Evolutionary conservation across 2,329 filamentous ascomycete genomes (phyloP).

Genomic region (Fusarium sp.): DNA sequence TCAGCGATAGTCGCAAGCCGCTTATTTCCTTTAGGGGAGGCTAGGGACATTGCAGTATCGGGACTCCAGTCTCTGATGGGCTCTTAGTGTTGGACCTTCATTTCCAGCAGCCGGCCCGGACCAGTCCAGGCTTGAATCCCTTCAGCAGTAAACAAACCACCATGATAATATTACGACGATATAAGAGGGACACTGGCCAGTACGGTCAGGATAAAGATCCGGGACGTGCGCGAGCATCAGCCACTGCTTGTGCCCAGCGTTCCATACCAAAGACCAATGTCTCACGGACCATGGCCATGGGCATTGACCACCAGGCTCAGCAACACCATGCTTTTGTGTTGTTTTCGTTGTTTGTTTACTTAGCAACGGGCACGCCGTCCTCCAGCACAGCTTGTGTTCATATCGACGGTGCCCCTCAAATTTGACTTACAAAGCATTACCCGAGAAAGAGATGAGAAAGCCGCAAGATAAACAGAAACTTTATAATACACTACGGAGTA

Average conservation of each 20-base stretch:
- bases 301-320: slow-evolving; percentile 18
- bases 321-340: slow-evolving; percentile 9
- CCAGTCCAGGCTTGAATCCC: slow-evolving; percentile 26
- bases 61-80: slow-evolving; percentile 26
- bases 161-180: slow-evolving; percentile 6
- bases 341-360: slow-evolving; percentile 41
- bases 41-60: slow-evolving; percentile 22
- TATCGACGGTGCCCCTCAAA: not conserved
- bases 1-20: slow-evolving; percentile 30
- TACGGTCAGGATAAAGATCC: slow-evolving; percentile 22
- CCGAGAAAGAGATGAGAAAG: not conserved
- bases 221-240: slow-evolving; percentile 27
- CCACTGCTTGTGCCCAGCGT: slow-evolving; percentile 27
- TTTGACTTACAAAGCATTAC: not conserved
- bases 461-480: not conserved
- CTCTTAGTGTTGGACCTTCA: slow-evolving; percentile 32
- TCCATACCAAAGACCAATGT: slow-evolving; percentile 29
- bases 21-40: slow-evolving; percentile 28
- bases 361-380: slow-evolving; percentile 11
- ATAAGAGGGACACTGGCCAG: slow-evolving; percentile 10
- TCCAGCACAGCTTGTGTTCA: slow-evolving; percentile 11
- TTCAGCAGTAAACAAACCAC: slow-evolving; percentile 20
- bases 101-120: slow-evolving; percentile 31
- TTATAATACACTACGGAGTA: not conserved
- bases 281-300: slow-evolving; percentile 28